A percentile compares a stretch with the other conserved stretches of the same genome.
These are phyloP conservation scores for Leishmania martiniquensis DNA, from an alignment of 208 protist genomes.

Conservation along the genomic window DNA sequence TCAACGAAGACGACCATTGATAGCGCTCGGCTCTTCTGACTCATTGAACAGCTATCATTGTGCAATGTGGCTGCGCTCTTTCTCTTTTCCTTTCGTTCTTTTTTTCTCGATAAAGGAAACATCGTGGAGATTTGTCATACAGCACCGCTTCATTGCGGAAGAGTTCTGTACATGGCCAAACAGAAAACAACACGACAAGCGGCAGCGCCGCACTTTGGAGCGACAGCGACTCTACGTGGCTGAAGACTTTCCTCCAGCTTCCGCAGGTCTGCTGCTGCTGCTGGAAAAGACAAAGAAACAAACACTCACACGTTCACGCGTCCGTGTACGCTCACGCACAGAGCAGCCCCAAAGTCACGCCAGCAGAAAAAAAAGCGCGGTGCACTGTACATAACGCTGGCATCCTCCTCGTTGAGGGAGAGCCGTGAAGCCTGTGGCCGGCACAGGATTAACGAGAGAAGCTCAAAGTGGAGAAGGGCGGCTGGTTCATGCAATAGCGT, in stretches of 20 bases:
- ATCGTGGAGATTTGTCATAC: conserved; percentile 1
- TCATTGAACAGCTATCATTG: neutral
- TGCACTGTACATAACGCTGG: neutral
- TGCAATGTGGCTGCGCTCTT: neutral
- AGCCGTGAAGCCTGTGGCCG: neutral
- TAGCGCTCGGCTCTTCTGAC: neutral
- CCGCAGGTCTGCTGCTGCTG: neutral
- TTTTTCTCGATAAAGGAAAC: conserved; percentile 4
- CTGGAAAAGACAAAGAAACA: too few relatives aligned
- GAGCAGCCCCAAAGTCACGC: neutral
- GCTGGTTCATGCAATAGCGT: neutral
- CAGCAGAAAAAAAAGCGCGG: neutral
- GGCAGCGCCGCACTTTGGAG: neutral
- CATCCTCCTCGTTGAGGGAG: neutral
- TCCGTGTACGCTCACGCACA: neutral
- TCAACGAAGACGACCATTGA: too few relatives aligned
- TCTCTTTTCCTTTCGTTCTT: neutral
- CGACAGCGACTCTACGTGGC: neutral
- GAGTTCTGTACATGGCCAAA: conserved; percentile 7
- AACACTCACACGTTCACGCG: neutral
- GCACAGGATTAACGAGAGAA: neutral
- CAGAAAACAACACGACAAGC: neutral
- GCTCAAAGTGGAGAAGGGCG: neutral
- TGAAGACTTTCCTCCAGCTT: neutral
- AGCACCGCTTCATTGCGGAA: neutral